A percentile compares a stretch with the other conserved stretches of the same genome.
phyloP scores from a whole-genome alignment of 805 yeast species.

The Starmerella sirachaensis region DNA sequence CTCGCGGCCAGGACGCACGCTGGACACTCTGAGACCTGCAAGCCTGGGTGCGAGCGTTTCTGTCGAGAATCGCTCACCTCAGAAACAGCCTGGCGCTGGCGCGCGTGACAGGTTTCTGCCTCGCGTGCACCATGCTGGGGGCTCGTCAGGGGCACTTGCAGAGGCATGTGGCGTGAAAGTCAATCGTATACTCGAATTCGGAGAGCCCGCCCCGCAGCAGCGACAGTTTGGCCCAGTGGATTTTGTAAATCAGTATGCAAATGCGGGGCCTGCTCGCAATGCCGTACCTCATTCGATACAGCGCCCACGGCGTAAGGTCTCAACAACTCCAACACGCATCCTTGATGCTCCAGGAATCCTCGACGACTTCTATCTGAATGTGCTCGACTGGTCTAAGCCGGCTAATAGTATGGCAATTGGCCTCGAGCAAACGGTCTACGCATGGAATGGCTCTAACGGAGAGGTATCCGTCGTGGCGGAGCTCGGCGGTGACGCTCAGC shows the following conservation, averaged over 20 bases:
- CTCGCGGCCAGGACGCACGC: background rate
- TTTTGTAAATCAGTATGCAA: conserved; percentile 10
- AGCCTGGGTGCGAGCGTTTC: background rate
- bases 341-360: conserved; percentile 91
- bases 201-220: conserved; percentile 58
- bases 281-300: conserved; percentile 23
- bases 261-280: conserved; percentile 20
- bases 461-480: conserved; percentile 49
- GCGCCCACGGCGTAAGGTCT: conserved; percentile 41
- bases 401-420: conserved; percentile 75
- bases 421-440: conserved; percentile 66
- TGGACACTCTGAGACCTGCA: background rate
- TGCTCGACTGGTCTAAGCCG: conserved; percentile 75
- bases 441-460: conserved; percentile 86
- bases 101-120: conserved; percentile 8
- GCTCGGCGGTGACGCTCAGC: conserved; percentile 8
- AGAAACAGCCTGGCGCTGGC: background rate
- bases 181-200: conserved; percentile 71
- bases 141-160: conserved; percentile 37
- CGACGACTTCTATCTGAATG: conserved; percentile 83
- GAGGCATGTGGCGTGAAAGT: conserved; percentile 86
- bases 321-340: conserved; percentile 82
- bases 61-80: conserved; percentile 5
- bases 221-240: conserved; percentile 12
- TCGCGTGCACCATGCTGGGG: background rate